Evolutionary conservation across 441 rosid genomes (phyloP).

Genomic region (Biscutella auriculata): DNA sequence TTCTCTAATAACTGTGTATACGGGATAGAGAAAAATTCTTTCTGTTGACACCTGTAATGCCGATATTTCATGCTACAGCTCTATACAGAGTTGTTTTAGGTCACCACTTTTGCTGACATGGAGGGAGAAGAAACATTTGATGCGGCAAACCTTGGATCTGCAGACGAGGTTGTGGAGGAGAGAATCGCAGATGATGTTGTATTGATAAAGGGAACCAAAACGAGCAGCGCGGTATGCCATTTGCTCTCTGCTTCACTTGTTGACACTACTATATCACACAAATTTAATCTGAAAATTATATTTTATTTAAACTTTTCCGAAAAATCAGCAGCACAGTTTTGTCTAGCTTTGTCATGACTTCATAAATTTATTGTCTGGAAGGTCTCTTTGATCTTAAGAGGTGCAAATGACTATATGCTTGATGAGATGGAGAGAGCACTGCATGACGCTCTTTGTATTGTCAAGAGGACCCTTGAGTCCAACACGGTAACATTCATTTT

Average conservation of each 20-base stretch:
- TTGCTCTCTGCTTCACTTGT: neutral
- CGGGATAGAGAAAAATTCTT: neutral
- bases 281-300: neutral
- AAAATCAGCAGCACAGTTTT: neutral
- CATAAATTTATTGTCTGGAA: slow-evolving; percentile 12
- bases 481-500: slow-evolving; percentile 46
- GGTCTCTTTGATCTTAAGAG: slow-evolving; percentile 94
- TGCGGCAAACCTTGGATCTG: slow-evolving; percentile 65
- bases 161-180: slow-evolving; percentile 92
- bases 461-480: slow-evolving; percentile 95
- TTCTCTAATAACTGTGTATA: neutral
- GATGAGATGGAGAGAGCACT: slow-evolving; percentile 98
- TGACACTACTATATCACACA: neutral
- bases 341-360: neutral
- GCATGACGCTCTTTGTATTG: slow-evolving; percentile 76
- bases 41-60: neutral
- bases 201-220: slow-evolving; percentile 86
- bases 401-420: slow-evolving; percentile 97
- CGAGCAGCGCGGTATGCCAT: slow-evolving; percentile 63
- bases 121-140: slow-evolving; percentile 98
- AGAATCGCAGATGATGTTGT: slow-evolving; percentile 89
- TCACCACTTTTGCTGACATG: slow-evolving; percentile 98
- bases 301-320: neutral
- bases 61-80: neutral
- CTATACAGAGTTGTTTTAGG: slow-evolving; percentile 29